phyloP scores from a whole-genome alignment of 257 asterid genomes.

The Vinca minor region DNA sequence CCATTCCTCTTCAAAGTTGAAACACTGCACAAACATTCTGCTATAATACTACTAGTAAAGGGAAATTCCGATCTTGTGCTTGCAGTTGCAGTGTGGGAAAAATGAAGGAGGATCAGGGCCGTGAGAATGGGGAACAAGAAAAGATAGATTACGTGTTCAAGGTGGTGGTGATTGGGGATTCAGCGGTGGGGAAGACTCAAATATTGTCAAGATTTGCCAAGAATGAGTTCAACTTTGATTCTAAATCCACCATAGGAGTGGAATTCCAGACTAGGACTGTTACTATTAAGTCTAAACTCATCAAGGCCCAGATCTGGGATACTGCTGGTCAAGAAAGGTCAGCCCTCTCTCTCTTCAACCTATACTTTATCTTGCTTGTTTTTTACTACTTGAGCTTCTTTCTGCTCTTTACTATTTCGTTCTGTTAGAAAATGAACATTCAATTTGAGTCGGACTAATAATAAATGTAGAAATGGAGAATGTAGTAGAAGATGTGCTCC shows the following conservation, averaged over 20 bases:
- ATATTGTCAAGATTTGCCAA: slow-evolving; percentile 61
- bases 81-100: background rate
- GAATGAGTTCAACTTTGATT: slow-evolving; percentile 60
- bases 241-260: slow-evolving; percentile 76
- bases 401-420: too few species aligned
- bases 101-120: slow-evolving; percentile 44
- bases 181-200: slow-evolving; percentile 81
- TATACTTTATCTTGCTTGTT: background rate
- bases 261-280: slow-evolving; percentile 71
- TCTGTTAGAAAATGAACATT: too few species aligned
- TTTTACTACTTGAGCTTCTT: background rate
- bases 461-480: too few species aligned
- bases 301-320: slow-evolving; percentile 94
- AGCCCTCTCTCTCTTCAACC: background rate
- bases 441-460: too few species aligned
- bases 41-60: too few species aligned
- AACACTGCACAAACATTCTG: background rate
- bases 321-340: slow-evolving; percentile 87
- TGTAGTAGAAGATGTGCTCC: too few species aligned
- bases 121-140: slow-evolving; percentile 18
- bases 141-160: slow-evolving; percentile 62
- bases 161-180: slow-evolving; percentile 79
- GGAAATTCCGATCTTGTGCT: background rate
- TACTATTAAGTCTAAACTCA: slow-evolving; percentile 44
- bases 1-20: background rate